phyloP scores from a whole-genome alignment of 768 basidiomycete species.

The Cantharellus anzutake region DNA sequence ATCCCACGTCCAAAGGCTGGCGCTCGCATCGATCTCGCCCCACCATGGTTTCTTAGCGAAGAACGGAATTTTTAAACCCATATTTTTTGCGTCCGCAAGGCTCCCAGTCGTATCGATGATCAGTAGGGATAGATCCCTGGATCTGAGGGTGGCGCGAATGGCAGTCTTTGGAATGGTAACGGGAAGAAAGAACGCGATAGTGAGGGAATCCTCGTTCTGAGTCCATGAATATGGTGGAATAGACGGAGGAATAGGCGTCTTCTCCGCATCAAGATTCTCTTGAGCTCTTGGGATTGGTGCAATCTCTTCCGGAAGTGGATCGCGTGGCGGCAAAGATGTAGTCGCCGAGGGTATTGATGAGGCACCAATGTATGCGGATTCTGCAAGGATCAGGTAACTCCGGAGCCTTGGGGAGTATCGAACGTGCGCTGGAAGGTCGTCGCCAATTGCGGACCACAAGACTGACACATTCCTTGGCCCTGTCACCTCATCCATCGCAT shows the following conservation, averaged over 20 bases:
- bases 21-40: conserved; percentile 55
- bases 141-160: conserved; percentile 50
- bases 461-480: not conserved
- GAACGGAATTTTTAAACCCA: conserved; percentile 27
- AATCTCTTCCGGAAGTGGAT: conserved; percentile 45
- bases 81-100: conserved; percentile 10
- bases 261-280: conserved; percentile 31
- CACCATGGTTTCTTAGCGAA: conserved; percentile 51
- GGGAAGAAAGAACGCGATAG: conserved; percentile 70
- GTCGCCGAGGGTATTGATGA: not conserved
- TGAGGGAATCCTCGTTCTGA: conserved; percentile 67
- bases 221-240: conserved; percentile 78
- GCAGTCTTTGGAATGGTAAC: conserved; percentile 38
- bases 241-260: conserved; percentile 18
- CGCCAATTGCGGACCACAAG: conserved; percentile 1
- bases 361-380: not conserved
- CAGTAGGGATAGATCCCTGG: conserved; percentile 44
- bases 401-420: not conserved
- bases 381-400: not conserved
- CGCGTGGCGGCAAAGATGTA: conserved; percentile 19
- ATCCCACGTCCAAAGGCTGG: conserved; percentile 93
- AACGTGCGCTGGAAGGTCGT: conserved; percentile 3
- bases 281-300: conserved; percentile 45
- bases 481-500: not conserved
- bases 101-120: conserved; percentile 23